Evolutionary conservation across 1,284 basidiomycete genomes (phyloP).

Genomic region (Trichosporon sp.): DNA sequence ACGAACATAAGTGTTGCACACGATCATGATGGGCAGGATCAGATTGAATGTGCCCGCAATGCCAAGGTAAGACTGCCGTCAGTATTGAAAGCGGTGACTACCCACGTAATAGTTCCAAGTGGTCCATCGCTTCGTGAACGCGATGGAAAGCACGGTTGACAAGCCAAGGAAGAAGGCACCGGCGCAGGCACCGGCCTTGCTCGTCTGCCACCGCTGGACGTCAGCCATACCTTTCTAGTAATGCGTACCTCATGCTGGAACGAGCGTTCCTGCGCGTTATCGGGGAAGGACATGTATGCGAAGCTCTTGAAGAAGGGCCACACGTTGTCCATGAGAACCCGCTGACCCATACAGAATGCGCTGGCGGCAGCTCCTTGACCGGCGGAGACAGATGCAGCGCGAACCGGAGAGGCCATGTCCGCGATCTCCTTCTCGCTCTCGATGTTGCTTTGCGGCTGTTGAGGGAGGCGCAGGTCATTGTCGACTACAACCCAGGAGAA

Average conservation of each 20-base stretch:
- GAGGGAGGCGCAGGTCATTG: slow-evolving; percentile 38
- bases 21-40: slow-evolving; percentile 42
- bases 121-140: slow-evolving; percentile 8
- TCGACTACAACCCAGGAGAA: slow-evolving; percentile 44
- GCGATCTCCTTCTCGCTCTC: background rate
- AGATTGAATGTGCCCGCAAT: slow-evolving; percentile 44
- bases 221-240: background rate
- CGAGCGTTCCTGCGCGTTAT: slow-evolving; percentile 46
- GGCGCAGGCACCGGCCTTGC: slow-evolving; percentile 44
- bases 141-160: slow-evolving; percentile 37
- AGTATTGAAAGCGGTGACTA: background rate
- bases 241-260: slow-evolving; percentile 49
- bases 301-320: slow-evolving; percentile 17
- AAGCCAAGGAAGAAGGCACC: slow-evolving; percentile 46
- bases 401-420: background rate
- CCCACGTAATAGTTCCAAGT: slow-evolving; percentile 30
- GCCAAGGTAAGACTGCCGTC: slow-evolving; percentile 38
- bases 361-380: background rate
- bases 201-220: slow-evolving; percentile 42
- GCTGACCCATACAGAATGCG: slow-evolving; percentile 20
- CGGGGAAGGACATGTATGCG: slow-evolving; percentile 46
- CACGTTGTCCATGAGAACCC: background rate
- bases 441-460: slow-evolving; percentile 21
- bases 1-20: slow-evolving; percentile 34
- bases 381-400: background rate